These are phyloP conservation scores for Lyophyllum shimeji DNA, from an alignment of 768 basidiomycete species.

Conservation along the genomic window DNA sequence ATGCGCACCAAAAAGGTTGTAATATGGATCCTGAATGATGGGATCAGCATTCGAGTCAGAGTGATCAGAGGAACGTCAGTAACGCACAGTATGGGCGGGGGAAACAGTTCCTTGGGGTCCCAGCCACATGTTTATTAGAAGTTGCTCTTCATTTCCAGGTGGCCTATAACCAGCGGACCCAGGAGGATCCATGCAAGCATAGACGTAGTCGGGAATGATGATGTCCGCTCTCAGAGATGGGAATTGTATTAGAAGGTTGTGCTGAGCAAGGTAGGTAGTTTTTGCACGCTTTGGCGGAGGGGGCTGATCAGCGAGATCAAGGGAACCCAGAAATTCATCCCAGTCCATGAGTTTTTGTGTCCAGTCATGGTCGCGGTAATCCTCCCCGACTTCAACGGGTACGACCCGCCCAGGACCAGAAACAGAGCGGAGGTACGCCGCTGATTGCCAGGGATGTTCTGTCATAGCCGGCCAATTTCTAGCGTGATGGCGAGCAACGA, in stretches of 20 bases:
- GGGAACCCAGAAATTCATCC: slow-evolving; percentile 65
- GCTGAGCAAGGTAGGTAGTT: slow-evolving; percentile 85
- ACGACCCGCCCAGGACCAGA: slow-evolving; percentile 84
- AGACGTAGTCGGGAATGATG: slow-evolving; percentile 86
- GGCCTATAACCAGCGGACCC: slow-evolving; percentile 55
- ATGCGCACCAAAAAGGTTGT: slow-evolving; percentile 78
- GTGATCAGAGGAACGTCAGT: slow-evolving; percentile 6
- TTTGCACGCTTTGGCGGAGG: slow-evolving; percentile 18
- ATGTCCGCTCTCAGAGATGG: slow-evolving; percentile 76
- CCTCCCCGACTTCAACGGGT: slow-evolving; percentile 85
- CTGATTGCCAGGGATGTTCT: slow-evolving; percentile 67
- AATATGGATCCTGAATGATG: slow-evolving; percentile 81
- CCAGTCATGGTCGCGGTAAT: slow-evolving; percentile 84
- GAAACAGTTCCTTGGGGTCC: slow-evolving; percentile 79
- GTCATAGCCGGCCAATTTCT: slow-evolving; percentile 77
- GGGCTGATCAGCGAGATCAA: slow-evolving; percentile 33
- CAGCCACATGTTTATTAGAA: slow-evolving; percentile 79
- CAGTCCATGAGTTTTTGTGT: slow-evolving; percentile 76
- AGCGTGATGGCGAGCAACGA: slow-evolving; percentile 68
- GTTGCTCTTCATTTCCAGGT: slow-evolving; percentile 63
- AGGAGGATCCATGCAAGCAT: slow-evolving; percentile 52
- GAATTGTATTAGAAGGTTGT: slow-evolving; percentile 84
- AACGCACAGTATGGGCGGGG: slow-evolving; percentile 81
- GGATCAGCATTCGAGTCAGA: slow-evolving; percentile 6
- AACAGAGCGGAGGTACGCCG: slow-evolving; percentile 63